These are phyloP conservation scores for Phytophthora sansomeana DNA, from an alignment of 352 stramenopile genomes.

Conservation along the genomic window DNA sequence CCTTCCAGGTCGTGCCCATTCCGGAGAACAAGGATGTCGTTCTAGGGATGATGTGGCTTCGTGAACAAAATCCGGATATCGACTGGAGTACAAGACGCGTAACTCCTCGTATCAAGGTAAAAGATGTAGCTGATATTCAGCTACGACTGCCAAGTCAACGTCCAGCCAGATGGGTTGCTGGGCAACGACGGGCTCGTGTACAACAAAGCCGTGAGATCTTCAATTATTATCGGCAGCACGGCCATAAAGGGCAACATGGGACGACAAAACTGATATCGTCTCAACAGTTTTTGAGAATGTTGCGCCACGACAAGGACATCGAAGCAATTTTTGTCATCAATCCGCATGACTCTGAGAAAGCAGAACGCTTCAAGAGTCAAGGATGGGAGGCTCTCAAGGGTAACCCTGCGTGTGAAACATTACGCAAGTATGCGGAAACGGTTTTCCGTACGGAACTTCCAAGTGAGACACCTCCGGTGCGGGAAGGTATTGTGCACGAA, in stretches of 20 bases:
- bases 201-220: conserved; percentile 15
- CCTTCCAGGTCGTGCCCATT: conserved; percentile 19
- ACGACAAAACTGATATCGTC: conserved; percentile 1
- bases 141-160: conserved; percentile 8
- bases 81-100: conserved; percentile 17
- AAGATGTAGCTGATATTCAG: background rate
- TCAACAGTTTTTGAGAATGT: conserved; percentile 6
- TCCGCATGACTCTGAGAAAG: background rate
- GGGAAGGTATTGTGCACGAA: background rate
- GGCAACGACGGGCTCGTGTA: conserved; percentile 6
- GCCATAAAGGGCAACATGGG: background rate
- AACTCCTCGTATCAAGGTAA: conserved; percentile 2
- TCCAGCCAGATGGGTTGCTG: conserved; percentile 3
- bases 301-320: conserved; percentile 6
- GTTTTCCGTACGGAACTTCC: conserved; percentile 6
- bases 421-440: conserved; percentile 5
- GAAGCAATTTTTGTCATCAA: conserved; percentile 3
- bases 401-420: background rate
- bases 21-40: conserved; percentile 22
- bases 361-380: conserved; percentile 2
- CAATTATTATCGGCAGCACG: conserved; percentile 22
- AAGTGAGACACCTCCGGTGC: too few relatives aligned
- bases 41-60: conserved; percentile 26
- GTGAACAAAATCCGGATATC: conserved; percentile 30
- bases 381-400: conserved; percentile 5